A percentile compares a stretch with the other conserved stretches of the same genome.
Evolutionary conservation across 2,329 filamentous ascomycete genomes (phyloP).

Genomic region (Cadophora malorum): DNA sequence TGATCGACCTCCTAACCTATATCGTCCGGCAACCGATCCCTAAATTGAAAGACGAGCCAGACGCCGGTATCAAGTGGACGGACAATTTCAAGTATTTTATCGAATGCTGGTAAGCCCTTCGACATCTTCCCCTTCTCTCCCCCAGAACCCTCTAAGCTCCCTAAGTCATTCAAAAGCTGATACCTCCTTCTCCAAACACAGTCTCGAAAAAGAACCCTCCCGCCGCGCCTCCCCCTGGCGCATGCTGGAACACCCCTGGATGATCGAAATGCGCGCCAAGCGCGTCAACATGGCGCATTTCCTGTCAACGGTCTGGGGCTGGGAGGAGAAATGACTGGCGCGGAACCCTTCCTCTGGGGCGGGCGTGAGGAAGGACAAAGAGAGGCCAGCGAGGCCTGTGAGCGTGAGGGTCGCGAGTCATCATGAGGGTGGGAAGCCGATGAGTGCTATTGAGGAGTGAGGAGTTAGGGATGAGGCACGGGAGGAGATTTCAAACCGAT

Average conservation of each 20-base stretch:
- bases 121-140: too few species aligned
- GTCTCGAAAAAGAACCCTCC: slow-evolving; percentile 90
- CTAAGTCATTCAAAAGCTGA: too few species aligned
- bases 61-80: slow-evolving; percentile 90
- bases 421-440: background rate
- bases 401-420: background rate
- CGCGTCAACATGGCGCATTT: slow-evolving; percentile 98
- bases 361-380: background rate
- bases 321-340: slow-evolving; percentile 59
- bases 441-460: slow-evolving; percentile 14
- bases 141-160: too few species aligned
- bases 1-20: slow-evolving; percentile 96
- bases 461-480: background rate
- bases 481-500: too few species aligned
- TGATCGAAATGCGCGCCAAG: slow-evolving; percentile 94
- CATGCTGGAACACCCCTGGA: slow-evolving; percentile 99
- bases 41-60: slow-evolving; percentile 92
- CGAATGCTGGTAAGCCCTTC: slow-evolving; percentile 88
- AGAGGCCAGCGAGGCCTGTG: background rate
- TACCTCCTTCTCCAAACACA: slow-evolving; percentile 48
- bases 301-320: slow-evolving; percentile 94
- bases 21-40: slow-evolving; percentile 96
- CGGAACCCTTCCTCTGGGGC: background rate
- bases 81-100: slow-evolving; percentile 99
- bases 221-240: slow-evolving; percentile 94